A percentile compares a stretch with the other conserved stretches of the same genome.
These are phyloP conservation scores for Crithidia acanthocephali DNA, from an alignment of 208 protist species.

Conservation along the genomic window DNA sequence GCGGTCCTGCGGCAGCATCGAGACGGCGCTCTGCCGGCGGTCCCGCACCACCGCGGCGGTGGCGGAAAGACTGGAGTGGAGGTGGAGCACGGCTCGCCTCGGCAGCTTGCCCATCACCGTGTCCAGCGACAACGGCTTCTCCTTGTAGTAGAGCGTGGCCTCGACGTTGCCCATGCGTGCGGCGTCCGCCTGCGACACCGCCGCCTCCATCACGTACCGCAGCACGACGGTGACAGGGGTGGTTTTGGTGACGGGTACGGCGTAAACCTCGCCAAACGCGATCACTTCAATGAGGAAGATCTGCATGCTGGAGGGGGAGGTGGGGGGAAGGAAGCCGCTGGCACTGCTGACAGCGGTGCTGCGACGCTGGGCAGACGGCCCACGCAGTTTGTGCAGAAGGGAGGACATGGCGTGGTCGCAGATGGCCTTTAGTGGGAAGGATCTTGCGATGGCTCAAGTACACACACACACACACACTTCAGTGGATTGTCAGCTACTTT, in stretches of 20 bases:
- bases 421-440: background rate
- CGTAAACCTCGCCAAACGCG: conserved; percentile 28
- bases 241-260: conserved; percentile 43
- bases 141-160: conserved; percentile 51
- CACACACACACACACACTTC: background rate
- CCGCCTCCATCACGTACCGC: conserved; percentile 52
- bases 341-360: background rate
- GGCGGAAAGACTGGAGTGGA: conserved; percentile 46
- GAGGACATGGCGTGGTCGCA: background rate
- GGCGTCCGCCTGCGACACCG: conserved; percentile 31
- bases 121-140: conserved; percentile 39
- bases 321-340: background rate
- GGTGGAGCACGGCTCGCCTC: conserved; percentile 43
- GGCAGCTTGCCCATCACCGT: conserved; percentile 43
- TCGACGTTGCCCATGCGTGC: conserved; percentile 34
- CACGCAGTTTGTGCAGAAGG: conserved; percentile 4
- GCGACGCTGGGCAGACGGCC: background rate
- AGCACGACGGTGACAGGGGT: conserved; percentile 45
- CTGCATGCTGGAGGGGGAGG: background rate
- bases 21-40: conserved; percentile 14
- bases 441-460: background rate
- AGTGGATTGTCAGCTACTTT: too few relatives aligned
- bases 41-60: conserved; percentile 29
- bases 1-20: conserved; percentile 24
- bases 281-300: conserved; percentile 29